Evolutionary conservation across 495 filamentous ascomycete genomes (phyloP), one percentile per base, ranked within the genome.

Genomic region (Hyphodiscus hymeniophilus): DNA sequence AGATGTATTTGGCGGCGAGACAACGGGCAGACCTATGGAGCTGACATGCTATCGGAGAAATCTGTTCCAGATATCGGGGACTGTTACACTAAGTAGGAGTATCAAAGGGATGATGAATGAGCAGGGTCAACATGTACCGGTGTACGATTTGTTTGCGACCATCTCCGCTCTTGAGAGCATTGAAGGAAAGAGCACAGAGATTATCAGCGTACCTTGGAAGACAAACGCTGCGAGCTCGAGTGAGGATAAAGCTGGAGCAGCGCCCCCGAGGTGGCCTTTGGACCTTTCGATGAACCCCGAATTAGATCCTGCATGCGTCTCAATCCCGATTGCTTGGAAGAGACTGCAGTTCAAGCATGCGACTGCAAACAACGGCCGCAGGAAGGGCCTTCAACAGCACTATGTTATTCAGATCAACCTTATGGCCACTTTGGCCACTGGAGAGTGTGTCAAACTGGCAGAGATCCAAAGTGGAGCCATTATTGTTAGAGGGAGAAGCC

Each of bases 151-250:
- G 43, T 84, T 84, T 50, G 79, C 91, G 4, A 79, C 80, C 23
- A 84, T 95, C 16, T 88, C 85, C 2, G 89, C 87, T 0, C 81
- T 84, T n/a, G 89, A 95, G 64, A 90, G 85, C 10, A 89, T 94
- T 7, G 89, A 95, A 60, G 85, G 86, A 18, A 89, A 89, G 51
- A 60, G 81, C 0, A 87, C 91, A 16, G 91, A 94, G 68, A 88
- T 95, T 47, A 94, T 95, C 32, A 86, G 82, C 2, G 89, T 95
- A 23, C 89, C 89, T 0, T 95, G 89, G 88, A 92, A 94, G 67
- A 89, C 87, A 13, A 80, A 80, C 3, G 75, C 74, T 33, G 71
- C 69, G 10, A 69, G 71, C 40, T 32, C 33, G 7, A 52, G 33
- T 7, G 71, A 75, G 28, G 69, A 74, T 22, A 76, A 71, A 60